Percentiles rank a stretch among this genome's conserved stretches.
Conservation (phyloP, 306 rosid genomes). For the Sphenostylis stenocarpa region DNA sequence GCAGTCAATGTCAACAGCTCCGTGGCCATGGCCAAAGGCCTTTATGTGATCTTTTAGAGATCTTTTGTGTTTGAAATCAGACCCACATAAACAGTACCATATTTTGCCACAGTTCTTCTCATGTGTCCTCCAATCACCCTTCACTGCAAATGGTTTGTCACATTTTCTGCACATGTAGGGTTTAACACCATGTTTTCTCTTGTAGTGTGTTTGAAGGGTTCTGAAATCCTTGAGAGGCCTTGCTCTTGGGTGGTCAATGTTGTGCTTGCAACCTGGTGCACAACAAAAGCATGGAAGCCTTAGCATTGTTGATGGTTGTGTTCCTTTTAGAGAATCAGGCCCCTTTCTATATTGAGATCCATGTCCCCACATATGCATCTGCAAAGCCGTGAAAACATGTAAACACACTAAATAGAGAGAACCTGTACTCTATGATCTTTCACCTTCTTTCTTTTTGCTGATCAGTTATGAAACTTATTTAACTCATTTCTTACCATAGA, state of each 20-base stretch:
- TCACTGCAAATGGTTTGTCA: conserved; percentile 60
- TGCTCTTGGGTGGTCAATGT: conserved; percentile 63
- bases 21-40: conserved; percentile 49
- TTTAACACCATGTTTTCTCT: conserved; percentile 67
- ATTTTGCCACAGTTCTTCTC: conserved; percentile 72
- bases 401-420: background rate
- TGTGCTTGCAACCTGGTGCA: conserved; percentile 59
- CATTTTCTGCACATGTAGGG: conserved; percentile 62
- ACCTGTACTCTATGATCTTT: background rate
- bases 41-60: conserved; percentile 65
- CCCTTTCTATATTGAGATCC: conserved; percentile 15
- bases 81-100: conserved; percentile 70
- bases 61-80: conserved; percentile 73
- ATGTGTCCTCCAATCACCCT: conserved; percentile 75
- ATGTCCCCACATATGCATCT: conserved; percentile 25
- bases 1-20: conserved; percentile 5
- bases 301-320: conserved; percentile 19
- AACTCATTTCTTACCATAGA: background rate
- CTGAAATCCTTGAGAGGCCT: conserved; percentile 67
- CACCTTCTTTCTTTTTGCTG: background rate
- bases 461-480: background rate
- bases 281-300: conserved; percentile 23
- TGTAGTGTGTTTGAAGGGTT: conserved; percentile 71
- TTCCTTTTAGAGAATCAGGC: conserved; percentile 14
- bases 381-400: background rate